A percentile compares a stretch with the other conserved stretches of the same genome.
Conservation (phyloP, 2,329 filamentous ascomycete species). For the Botrytis pseudocinerea region DNA sequence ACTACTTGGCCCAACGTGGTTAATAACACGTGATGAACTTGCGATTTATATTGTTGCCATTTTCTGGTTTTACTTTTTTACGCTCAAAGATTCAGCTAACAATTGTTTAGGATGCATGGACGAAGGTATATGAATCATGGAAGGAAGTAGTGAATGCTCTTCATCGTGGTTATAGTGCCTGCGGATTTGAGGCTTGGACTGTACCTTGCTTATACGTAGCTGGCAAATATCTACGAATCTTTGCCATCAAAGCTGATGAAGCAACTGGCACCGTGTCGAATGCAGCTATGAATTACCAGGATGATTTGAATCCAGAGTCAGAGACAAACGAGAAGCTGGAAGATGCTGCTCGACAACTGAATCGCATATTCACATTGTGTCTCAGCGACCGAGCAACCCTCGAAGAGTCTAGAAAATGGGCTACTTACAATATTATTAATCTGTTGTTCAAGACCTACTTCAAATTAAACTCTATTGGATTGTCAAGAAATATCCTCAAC, state of each 20-base stretch:
- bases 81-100: not conserved
- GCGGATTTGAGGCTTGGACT: slow-evolving; percentile 83
- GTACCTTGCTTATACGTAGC: slow-evolving; percentile 86
- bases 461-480: slow-evolving; percentile 84
- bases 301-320: slow-evolving; percentile 76
- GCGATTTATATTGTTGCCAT: not conserved
- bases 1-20: not conserved
- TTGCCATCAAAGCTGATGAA: slow-evolving; percentile 88
- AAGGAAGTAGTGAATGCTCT: slow-evolving; percentile 77
- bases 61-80: not conserved
- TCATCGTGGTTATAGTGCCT: slow-evolving; percentile 76
- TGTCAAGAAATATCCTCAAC: slow-evolving; percentile 86
- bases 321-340: slow-evolving; percentile 84
- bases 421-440: slow-evolving; percentile 91
- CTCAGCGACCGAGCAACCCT: slow-evolving; percentile 82
- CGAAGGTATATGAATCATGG: slow-evolving; percentile 84
- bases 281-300: slow-evolving; percentile 59
- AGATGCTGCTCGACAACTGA: slow-evolving; percentile 86
- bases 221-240: slow-evolving; percentile 81
- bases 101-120: slow-evolving; percentile 51
- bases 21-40: slow-evolving; percentile 4
- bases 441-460: slow-evolving; percentile 98
- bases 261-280: slow-evolving; percentile 54
- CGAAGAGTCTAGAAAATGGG: slow-evolving; percentile 95
- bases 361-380: slow-evolving; percentile 88